A percentile compares a stretch with the other conserved stretches of the same genome.
phyloP scores from a whole-genome alignment of 257 asterid species.

The Cordia subcordata region DNA sequence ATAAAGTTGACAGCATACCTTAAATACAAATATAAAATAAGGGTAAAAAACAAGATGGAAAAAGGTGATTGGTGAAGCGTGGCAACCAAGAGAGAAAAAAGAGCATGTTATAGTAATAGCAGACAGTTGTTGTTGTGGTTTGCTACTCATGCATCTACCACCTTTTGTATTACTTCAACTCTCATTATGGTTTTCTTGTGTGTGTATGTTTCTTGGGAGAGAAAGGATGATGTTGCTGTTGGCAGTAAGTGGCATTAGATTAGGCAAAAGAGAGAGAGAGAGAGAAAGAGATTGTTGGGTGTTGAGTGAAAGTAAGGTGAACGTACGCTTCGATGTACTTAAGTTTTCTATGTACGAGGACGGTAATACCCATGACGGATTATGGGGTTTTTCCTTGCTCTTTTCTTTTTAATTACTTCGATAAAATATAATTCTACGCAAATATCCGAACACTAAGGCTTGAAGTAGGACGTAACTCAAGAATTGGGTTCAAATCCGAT shows the following conservation, averaged over 20 bases:
- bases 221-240: no score
- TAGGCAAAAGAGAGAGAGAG: neutral
- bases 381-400: neutral
- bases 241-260: no score
- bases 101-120: slow-evolving; percentile 13
- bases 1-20: neutral
- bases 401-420: no score
- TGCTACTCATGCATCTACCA: slow-evolving; percentile 98
- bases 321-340: slow-evolving; percentile 4
- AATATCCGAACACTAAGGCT: no score
- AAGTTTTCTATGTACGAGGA: neutral
- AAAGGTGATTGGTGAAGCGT: slow-evolving; percentile 19
- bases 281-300: neutral
- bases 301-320: slow-evolving; percentile 3
- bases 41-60: slow-evolving; percentile 2
- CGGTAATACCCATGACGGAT: neutral
- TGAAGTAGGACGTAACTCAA: no score
- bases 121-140: slow-evolving; percentile 46
- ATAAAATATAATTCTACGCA: no score
- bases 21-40: slow-evolving; percentile 23
- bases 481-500: no score
- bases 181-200: slow-evolving; percentile 32
- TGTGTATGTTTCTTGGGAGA: no score
- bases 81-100: slow-evolving; percentile 21
- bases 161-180: slow-evolving; percentile 64